Evolutionary conservation across 257 asterid genomes (phyloP), one percentile per base, ranked within the genome.

Genomic region (Penstemon newberryi): DNA sequence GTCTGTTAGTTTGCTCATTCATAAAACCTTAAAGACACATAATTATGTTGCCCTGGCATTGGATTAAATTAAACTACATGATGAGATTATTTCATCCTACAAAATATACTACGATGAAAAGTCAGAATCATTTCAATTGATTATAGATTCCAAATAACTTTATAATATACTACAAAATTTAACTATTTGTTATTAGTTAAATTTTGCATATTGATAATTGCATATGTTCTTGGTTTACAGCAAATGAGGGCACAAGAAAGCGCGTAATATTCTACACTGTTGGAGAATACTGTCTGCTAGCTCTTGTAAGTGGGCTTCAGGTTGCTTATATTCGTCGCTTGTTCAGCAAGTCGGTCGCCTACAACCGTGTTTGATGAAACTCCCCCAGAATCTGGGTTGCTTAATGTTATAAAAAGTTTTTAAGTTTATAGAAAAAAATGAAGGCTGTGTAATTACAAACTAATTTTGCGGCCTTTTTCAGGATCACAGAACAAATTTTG

Each of bases 211-310:
- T 41, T 40, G 11, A 33, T 51, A 25, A 25, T 25, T 25, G 33
- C 40, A 33, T 69, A 1, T 49, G n/a, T 45, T 54, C 19, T 42
- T 76, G 60, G 33, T 25, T 25, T 83, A 81, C 95, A 92, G 98
- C 93, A 5, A 92, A 88, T 18, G 97, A 90, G 85, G 87, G 92
- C 77, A 92, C 96, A 11, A 72, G 89, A 46, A 83, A 64, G 75
- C 96, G 96, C 0, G 96, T 92, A 12, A 86, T 92, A 41, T 81
- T 79, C 55, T 92, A 89, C 91, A 86, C 97, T 0, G 78, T 86
- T 9, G 95, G 85, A 37, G 98, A 89, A 50, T 92, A 92, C 81
- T 11, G 82, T 5, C 59, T 86, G 78, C 83, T 89, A 70, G 86
- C 80, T 63, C 66, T 77, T 25, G 85, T 79, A 33, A 89, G 96